A percentile compares a stretch with the other conserved stretches of the same genome.
phyloP scores from a whole-genome alignment of 139 green algal species.

The Closterium sp. region DNA sequence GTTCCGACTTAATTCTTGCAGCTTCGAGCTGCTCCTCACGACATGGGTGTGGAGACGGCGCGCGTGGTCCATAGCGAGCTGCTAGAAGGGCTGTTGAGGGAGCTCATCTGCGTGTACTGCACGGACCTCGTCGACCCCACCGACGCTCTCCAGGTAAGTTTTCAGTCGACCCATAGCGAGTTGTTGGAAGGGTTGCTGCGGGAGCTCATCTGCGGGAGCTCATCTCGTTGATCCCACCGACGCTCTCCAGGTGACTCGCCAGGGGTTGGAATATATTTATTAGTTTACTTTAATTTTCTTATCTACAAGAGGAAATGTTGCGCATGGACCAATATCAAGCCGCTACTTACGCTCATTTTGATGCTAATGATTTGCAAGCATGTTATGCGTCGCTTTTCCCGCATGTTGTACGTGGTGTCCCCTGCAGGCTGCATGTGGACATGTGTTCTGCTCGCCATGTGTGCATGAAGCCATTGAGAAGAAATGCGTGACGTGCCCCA shows the following conservation, averaged over 20 bases:
- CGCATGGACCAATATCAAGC: background rate
- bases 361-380: background rate
- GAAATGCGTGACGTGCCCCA: background rate
- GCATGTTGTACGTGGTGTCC: background rate
- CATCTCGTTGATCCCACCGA: background rate
- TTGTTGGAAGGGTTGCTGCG: background rate
- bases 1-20: background rate
- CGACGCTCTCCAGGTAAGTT: too few species aligned
- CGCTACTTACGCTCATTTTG: background rate
- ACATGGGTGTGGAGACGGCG: background rate
- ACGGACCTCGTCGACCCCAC: constrained; percentile 7
- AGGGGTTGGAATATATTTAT: background rate
- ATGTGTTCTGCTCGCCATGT: background rate
- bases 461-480: background rate
- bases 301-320: too few species aligned
- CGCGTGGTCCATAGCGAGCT: background rate
- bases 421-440: background rate
- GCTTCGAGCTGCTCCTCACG: background rate
- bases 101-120: constrained; percentile 6
- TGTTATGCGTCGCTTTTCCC: background rate
- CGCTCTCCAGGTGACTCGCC: background rate
- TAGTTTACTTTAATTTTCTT: too few species aligned
- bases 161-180: background rate
- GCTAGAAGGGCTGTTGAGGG: background rate
- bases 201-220: background rate